Conservation (phyloP, 345 rosid species). For the Boechera stricta region DNA sequence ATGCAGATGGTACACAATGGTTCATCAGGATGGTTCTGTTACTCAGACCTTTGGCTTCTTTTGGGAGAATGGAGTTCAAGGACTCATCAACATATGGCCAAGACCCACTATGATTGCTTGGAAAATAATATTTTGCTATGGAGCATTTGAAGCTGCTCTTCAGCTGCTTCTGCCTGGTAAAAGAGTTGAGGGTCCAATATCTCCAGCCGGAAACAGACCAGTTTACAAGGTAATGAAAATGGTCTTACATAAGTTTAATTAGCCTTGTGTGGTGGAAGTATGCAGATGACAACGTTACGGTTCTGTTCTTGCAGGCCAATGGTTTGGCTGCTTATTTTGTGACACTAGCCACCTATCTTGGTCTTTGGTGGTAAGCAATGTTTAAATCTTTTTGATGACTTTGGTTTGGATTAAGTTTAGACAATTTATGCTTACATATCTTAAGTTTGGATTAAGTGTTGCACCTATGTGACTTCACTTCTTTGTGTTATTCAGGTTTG, state of each 20-base stretch:
- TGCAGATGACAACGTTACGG: neutral
- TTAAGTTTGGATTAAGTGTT: neutral
- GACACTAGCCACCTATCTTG: conserved; percentile 74
- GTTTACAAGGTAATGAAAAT: conserved; percentile 72
- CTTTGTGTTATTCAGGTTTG: conserved; percentile 67
- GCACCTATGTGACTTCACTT: conserved; percentile 15
- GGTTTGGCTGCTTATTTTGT: conserved; percentile 84
- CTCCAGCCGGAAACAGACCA: conserved; percentile 88
- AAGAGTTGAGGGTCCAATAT: conserved; percentile 84
- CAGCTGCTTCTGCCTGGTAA: conserved; percentile 93
- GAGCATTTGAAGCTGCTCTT: conserved; percentile 87
- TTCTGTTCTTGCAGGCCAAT: conserved; percentile 67
- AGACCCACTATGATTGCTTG: conserved; percentile 73
- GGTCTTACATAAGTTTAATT: neutral
- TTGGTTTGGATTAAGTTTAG: conserved; percentile 1
- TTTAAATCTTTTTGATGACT: conserved; percentile 9
- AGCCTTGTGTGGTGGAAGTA: neutral
- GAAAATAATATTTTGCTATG: conserved; percentile 78
- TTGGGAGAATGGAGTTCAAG: conserved; percentile 68
- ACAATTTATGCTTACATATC: neutral
- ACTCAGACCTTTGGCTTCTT: conserved; percentile 59
- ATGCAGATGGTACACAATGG: conserved; percentile 96
- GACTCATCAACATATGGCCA: conserved; percentile 83
- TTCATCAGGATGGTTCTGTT: conserved; percentile 88
- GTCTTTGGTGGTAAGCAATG: conserved; percentile 92